Percentiles rank a stretch among this genome's conserved stretches.
phyloP scores from a whole-genome alignment of 2,329 filamentous ascomycete species.

The Cladophialophora bantiana region DNA sequence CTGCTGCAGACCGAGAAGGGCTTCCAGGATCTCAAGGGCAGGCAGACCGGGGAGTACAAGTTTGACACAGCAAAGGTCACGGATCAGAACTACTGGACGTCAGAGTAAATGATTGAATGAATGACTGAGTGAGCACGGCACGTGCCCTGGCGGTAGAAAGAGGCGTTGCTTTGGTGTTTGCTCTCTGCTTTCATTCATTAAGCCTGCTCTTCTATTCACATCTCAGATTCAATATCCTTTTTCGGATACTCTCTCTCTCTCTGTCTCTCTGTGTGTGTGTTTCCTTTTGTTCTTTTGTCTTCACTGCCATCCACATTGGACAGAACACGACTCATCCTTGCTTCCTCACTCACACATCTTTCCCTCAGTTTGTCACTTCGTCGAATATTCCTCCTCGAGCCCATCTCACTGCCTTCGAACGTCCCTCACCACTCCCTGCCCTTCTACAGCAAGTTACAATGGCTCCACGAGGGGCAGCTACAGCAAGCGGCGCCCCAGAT shows the following conservation, averaged over 20 bases:
- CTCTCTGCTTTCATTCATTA: not conserved
- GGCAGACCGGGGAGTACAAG: constrained; percentile 26
- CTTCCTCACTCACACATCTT: not conserved
- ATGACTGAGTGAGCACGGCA: not conserved
- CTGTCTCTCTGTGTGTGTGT: not conserved
- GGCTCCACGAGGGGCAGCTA: constrained; percentile 6
- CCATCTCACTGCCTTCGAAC: not conserved
- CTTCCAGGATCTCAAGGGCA: constrained; percentile 25
- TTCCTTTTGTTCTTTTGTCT: not conserved
- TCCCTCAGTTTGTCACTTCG: not conserved
- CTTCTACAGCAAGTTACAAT: constrained; percentile 1
- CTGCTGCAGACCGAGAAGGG: constrained; percentile 30
- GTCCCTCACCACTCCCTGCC: not conserved
- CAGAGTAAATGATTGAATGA: constrained; percentile 7
- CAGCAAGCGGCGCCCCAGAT: constrained; percentile 1
- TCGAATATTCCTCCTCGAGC: not conserved
- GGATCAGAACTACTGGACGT: constrained; percentile 34
- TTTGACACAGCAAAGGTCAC: constrained; percentile 28
- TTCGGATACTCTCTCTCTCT: constrained; percentile 1
- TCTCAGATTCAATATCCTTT: not conserved
- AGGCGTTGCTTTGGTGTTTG: no score
- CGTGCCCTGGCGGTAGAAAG: not conserved
- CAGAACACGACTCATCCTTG: not conserved
- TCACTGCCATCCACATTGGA: not conserved
- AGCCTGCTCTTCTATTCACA: not conserved